These are phyloP conservation scores for Blastomyces parvus DNA, from an alignment of 2,329 filamentous ascomycete genomes.

Conservation along the genomic window DNA sequence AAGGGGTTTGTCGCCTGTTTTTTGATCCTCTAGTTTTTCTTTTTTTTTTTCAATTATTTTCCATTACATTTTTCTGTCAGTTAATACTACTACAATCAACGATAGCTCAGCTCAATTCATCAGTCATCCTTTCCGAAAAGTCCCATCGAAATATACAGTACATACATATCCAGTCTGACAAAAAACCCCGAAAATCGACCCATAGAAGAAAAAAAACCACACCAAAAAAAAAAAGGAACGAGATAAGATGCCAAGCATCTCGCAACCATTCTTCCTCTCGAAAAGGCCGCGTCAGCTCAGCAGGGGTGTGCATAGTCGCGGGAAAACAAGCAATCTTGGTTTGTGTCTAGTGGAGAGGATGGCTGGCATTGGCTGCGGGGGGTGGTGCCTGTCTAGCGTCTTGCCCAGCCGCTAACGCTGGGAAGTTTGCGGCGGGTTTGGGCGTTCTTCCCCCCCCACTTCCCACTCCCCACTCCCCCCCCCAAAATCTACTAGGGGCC, in stretches of 20 bases:
- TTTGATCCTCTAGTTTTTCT: no score
- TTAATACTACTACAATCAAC: neutral
- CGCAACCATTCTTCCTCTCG: neutral
- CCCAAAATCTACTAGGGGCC: neutral
- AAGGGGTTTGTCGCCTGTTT: no score
- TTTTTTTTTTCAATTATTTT: neutral
- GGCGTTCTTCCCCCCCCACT: no score
- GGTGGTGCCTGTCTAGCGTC: neutral
- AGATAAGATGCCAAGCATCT: neutral
- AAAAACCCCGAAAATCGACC: no score
- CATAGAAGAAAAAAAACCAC: no score
- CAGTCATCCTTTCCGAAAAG: no score
- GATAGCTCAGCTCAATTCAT: neutral
- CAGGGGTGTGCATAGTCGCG: conserved; percentile 1
- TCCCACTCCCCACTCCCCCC: no score
- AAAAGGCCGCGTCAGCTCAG: conserved; percentile 3
- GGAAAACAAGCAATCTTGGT: conserved; percentile 6
- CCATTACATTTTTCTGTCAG: neutral
- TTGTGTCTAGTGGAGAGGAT: neutral
- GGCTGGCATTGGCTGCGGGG: neutral
- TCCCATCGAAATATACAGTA: no score
- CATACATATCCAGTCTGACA: neutral
- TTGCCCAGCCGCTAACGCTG: neutral
- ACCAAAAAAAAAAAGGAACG: neutral
- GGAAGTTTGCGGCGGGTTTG: neutral